phyloP scores from a whole-genome alignment of 1,284 basidiomycete genomes.

The Rhizoctonia solani region DNA sequence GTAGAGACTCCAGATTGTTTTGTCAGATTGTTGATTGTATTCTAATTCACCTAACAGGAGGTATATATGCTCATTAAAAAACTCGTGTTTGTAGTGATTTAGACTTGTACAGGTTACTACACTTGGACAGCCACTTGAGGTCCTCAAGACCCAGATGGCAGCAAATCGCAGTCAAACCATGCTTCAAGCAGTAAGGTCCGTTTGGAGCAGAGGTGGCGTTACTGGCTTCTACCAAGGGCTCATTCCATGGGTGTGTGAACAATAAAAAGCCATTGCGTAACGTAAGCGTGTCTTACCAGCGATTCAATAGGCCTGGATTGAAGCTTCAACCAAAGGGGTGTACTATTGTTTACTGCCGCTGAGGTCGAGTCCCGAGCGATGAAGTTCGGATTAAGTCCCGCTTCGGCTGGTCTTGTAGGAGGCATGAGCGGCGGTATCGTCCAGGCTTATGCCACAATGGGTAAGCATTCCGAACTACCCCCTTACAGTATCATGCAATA shows the following conservation, averaged over 20 bases:
- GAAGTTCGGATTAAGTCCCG: slow-evolving; percentile 74
- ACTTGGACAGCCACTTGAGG: slow-evolving; percentile 96
- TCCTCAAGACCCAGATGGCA: slow-evolving; percentile 98
- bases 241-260: slow-evolving; percentile 86
- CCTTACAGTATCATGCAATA: neutral
- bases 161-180: slow-evolving; percentile 91
- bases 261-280: slow-evolving; percentile 11
- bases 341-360: slow-evolving; percentile 93
- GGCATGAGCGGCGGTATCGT: slow-evolving; percentile 98
- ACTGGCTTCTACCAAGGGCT: slow-evolving; percentile 97
- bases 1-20: neutral
- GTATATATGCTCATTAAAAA: slow-evolving; percentile 46
- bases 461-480: slow-evolving; percentile 55
- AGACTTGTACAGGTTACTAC: slow-evolving; percentile 77
- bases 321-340: slow-evolving; percentile 99
- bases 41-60: slow-evolving; percentile 48
- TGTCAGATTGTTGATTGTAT: slow-evolving; percentile 8
- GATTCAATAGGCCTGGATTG: slow-evolving; percentile 90
- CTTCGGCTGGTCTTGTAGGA: slow-evolving; percentile 85
- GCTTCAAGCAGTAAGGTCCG: slow-evolving; percentile 80
- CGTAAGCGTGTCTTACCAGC: slow-evolving; percentile 36
- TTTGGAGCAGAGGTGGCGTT: slow-evolving; percentile 91
- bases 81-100: neutral
- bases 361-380: slow-evolving; percentile 84
- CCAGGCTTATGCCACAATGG: slow-evolving; percentile 99